phyloP scores from a whole-genome alignment of 1,139 yeast genomes.

The Saccharomycopsis hybrid region DNA sequence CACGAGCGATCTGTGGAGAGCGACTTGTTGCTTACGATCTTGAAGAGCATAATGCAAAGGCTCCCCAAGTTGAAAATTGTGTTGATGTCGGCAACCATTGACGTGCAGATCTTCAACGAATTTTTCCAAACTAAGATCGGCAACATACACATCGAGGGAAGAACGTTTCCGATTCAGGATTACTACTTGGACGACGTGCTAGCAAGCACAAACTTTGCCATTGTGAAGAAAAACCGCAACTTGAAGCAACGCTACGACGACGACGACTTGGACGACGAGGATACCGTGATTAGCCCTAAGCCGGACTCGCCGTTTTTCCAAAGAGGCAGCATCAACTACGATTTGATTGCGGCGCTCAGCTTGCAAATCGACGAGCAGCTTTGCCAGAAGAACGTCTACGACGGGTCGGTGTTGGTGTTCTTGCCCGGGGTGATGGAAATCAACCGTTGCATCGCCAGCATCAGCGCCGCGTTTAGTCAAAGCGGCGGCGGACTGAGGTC shows the following conservation, averaged over 20 bases:
- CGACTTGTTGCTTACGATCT: slow-evolving; percentile 55
- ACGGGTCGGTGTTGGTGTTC: slow-evolving; percentile 79
- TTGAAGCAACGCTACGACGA: slow-evolving; percentile 19
- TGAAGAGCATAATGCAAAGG: slow-evolving; percentile 50
- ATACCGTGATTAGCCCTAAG: slow-evolving; percentile 36
- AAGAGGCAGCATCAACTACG: slow-evolving; percentile 66
- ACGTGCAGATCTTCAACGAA: slow-evolving; percentile 55
- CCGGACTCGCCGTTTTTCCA: slow-evolving; percentile 60
- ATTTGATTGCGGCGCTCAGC: slow-evolving; percentile 56
- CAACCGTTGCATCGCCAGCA: slow-evolving; percentile 43
- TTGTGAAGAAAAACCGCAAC: slow-evolving; percentile 27
- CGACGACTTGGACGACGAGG: slow-evolving; percentile 21
- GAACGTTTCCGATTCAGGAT: slow-evolving; percentile 88
- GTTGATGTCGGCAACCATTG: slow-evolving; percentile 93
- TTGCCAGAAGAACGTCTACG: slow-evolving; percentile 27
- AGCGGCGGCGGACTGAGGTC: slow-evolving; percentile 5
- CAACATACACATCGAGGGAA: slow-evolving; percentile 75
- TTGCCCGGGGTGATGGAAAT: slow-evolving; percentile 92
- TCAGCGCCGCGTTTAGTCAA: slow-evolving; percentile 14
- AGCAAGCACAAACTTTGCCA: slow-evolving; percentile 45
- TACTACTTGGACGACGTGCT: slow-evolving; percentile 63
- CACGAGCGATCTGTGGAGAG: slow-evolving; percentile 93
- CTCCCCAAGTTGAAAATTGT: slow-evolving; percentile 58
- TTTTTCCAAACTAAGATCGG: slow-evolving; percentile 44
- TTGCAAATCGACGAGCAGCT: slow-evolving; percentile 45